These are phyloP conservation scores for Petunia hybrid DNA, from an alignment of 305 asterid species.

Conservation along the genomic window DNA sequence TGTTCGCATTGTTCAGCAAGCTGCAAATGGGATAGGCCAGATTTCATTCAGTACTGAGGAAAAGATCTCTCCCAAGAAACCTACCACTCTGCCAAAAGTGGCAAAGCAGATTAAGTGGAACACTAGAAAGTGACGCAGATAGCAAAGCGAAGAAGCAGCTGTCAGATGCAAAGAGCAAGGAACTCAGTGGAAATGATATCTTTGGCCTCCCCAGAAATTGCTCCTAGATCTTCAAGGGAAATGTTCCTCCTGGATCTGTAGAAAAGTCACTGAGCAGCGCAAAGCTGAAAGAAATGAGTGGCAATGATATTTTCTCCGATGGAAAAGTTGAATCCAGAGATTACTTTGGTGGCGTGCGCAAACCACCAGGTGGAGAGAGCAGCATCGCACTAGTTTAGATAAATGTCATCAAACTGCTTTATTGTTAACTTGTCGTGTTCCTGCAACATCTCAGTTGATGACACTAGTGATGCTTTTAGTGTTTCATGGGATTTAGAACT, in stretches of 20 bases:
- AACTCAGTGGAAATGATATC: conserved; percentile 87
- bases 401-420: not conserved
- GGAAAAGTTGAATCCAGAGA: conserved; percentile 77
- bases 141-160: conserved; percentile 65
- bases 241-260: conserved; percentile 66
- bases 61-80: conserved; percentile 84
- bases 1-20: conserved; percentile 96
- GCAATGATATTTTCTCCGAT: conserved; percentile 76
- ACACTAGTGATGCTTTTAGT: conserved; percentile 19
- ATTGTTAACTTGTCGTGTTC: conserved; percentile 29
- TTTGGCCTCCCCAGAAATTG: conserved; percentile 85
- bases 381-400: conserved; percentile 73
- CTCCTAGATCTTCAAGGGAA: conserved; percentile 86
- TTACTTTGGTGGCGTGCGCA: conserved; percentile 82
- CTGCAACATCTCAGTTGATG: conserved; percentile 1
- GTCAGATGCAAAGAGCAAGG: conserved; percentile 82
- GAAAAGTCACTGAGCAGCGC: conserved; percentile 84
- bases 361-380: conserved; percentile 95
- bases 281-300: conserved; percentile 87
- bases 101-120: conserved; percentile 95
- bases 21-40: conserved; percentile 91
- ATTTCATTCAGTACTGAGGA: conserved; percentile 90
- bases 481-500: conserved; percentile 27
- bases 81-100: conserved; percentile 80
- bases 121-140: conserved; percentile 71